phyloP scores from a whole-genome alignment of 768 basidiomycete genomes.

The Lactarius tabidus region DNA sequence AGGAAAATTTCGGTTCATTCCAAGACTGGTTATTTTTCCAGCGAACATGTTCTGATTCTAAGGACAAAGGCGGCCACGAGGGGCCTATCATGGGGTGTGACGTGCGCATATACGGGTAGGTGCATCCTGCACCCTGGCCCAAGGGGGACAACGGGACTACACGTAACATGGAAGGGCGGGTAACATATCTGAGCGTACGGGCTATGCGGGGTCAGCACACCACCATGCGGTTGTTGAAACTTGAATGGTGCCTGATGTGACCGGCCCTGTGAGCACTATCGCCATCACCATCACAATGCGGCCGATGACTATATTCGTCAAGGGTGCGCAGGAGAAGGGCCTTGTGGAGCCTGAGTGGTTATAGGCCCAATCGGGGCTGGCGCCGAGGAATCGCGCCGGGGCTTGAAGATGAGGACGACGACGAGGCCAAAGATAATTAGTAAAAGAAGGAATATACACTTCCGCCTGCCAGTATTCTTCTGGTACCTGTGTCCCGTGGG shows the following conservation, averaged over 20 bases:
- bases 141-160: conserved; percentile 7
- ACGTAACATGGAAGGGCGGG: conserved; percentile 19
- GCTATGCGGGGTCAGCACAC: conserved; percentile 5
- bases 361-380: conserved; percentile 30
- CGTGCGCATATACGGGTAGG: background rate
- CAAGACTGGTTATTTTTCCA: background rate
- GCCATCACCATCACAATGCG: conserved; percentile 4
- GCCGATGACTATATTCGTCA: conserved; percentile 2
- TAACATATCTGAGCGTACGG: conserved; percentile 16
- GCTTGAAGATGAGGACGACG: conserved; percentile 89
- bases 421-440: conserved; percentile 87
- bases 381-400: conserved; percentile 49
- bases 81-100: conserved; percentile 6
- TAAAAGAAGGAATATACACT: conserved; percentile 88
- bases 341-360: conserved; percentile 20
- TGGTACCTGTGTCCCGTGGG: conserved; percentile 64
- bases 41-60: conserved; percentile 17
- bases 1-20: background rate
- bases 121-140: background rate
- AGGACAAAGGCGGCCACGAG: conserved; percentile 1
- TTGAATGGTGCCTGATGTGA: background rate
- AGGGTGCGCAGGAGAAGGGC: background rate
- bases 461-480: conserved; percentile 86
- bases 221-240: background rate
- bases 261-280: background rate